Evolutionary conservation across 257 asterid genomes (phyloP), one percentile per base, ranked within the genome.

Genomic region (Solanum clarkiae): DNA sequence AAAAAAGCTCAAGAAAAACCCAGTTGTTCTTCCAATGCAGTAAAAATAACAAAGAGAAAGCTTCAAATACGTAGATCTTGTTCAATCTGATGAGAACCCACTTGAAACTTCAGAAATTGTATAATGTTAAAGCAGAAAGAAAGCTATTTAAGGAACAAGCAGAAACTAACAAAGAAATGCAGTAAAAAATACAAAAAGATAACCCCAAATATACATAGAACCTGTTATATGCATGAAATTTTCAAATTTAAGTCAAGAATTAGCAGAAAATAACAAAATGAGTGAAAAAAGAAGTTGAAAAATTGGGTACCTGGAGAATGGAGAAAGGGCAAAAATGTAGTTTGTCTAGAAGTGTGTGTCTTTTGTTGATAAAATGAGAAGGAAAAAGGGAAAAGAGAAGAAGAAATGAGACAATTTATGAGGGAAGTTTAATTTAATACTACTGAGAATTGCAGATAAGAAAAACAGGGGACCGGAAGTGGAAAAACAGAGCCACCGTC

Each of bases 321-420:
- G n/a, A 74, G 65, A 85, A 77, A 0, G n/a, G 12, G 54, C 83
- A 54, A 86, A 87, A 87, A 44, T 17, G 65, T 26, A 44, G 22
- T 57, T 88, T 88, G 92, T 87, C 92, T 12, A 80, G 45, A 86
- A 90, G 89, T 59, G 84, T 22, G 82, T 81, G 93, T 85, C 88
- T 65, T 87, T 45, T 84, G 81, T 40, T 75, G 45, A 75, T 75
- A 16, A 1, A 60, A 65, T 47, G 18, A 54, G 81, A 81, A 29
- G 14, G 29, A 77, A 11, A 44, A 45, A 72, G 66, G 49, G 53
- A 71, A 63, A 86, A 69, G 85, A 83, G 87, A 17, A 36, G 36
- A 24, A 4, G 68, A 10, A 63, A 45, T 80, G 10, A 65, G 44
- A 22, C 17, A 53, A 2, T 65, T 13, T 65, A 63, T 63, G 47